Base-by-base conservation (phyloP, 2,329 filamentous ascomycete species). In the Myriosclerotinia duriaeana region DNA sequence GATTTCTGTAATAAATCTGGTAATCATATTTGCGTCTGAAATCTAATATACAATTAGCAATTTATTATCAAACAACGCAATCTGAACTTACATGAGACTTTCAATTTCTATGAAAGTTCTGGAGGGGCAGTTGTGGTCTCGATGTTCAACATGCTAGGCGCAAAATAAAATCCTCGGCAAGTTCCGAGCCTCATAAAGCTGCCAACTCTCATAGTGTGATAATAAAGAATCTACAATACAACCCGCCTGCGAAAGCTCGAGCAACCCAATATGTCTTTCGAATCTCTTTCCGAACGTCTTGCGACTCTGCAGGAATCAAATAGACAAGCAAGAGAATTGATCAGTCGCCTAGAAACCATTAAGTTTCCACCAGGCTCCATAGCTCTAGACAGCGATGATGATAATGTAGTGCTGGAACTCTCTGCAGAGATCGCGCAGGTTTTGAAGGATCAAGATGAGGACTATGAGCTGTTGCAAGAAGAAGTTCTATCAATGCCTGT, bases 1-100 rank as follows among this genome's bases (percentile, higher is more conserved):
- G 74, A 98, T 88, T 77, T 92, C 87, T 78, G 93, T 94, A 78
- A 96, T 86, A 82, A 92, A 95, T 77, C 89, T 88, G 68, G 91
- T 94, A 69, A 95, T 91, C 92, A 95, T 95, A 62, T 78, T 82
- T 67, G 36, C 54, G 38, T 52, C 20, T 17, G 46, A 20, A 52
- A n/a, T 12, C 54, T 65, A 20, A 22, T 26, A 53, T 36, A 36
- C 1, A 22, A 52, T 65, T 44, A 65, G 54, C 11, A 60, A 20
- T 22, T 34, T 7, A 17, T 15, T 22, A 44, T 9, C 36, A 42
- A 34, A 42, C 7, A 14, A 42, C 42, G 15, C 9, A 15, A 54
- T 42, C 14, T 30, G 36, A 54, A 50, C 62, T 44, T 64, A 66
- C 65, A 42, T 46, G 56, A 64, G 40, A 53, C 34, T 46, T 50